Evolutionary conservation across 305 asterid species (phyloP), one percentile per base, ranked within the genome.

Genomic region (Fraxinus albicans): DNA sequence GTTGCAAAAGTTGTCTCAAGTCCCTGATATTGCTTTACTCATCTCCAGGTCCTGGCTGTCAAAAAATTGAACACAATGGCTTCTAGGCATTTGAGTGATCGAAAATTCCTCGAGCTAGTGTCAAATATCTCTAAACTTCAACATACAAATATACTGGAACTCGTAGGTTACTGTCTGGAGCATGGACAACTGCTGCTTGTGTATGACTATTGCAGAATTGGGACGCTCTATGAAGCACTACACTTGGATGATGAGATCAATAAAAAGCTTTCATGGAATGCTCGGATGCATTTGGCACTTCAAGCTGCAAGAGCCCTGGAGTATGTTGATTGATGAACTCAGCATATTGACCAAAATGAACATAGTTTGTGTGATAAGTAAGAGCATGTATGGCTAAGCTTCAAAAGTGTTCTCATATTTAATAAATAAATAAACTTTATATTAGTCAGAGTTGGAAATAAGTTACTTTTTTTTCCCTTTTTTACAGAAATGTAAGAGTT

Each of bases 241-340:
- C 93, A 92, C 88, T 73, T 88, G 78, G 98, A 91, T 78, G 93
- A 88, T 38, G 93, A 91, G 79, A 89, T 90, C 79, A 93, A 91
- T 79, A 85, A 86, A 83, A 91, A 88, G 86, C 96, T 96, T 80
- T 88, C 98, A 0, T 96, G 99, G 99, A 95, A 88, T 76, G 88
- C 90, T 76, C 98, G 99, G 83, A 87, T 93, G 84, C 86, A 81
- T 36, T 70, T 95, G 90, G 98, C 97, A 0, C 97, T 95, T 91
- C 94, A 96, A 90, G 98, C 98, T 86, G 98, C 99, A 69, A 88
- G 88, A 87, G 95, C 97, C 82, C 85, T 96, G 23, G 98, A 93
- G 99, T 96, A 91, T 80, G 98, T 91, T 77, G 53, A 31, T 77
- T 78, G 12, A 42, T 3, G 55, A 76, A 58, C 60, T 81, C 50